Evolutionary conservation across 352 stramenopile species (phyloP).

Genomic region (Phytopythium chamaehyphon): DNA sequence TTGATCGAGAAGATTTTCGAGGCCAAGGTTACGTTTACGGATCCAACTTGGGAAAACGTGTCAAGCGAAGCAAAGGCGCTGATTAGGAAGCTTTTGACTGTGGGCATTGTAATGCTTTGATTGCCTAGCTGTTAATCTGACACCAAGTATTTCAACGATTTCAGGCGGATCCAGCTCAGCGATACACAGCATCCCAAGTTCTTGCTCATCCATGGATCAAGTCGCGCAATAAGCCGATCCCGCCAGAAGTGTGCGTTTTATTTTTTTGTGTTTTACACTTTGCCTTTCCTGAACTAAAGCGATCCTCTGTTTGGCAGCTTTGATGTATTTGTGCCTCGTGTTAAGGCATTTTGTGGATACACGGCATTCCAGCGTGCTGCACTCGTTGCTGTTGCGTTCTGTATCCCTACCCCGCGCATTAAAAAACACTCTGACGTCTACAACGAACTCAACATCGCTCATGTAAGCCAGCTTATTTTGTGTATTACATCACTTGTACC

Average conservation of each 20-base stretch:
- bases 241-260: conserved; percentile 33
- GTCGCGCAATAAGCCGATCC: conserved; percentile 31
- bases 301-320: conserved; percentile 19
- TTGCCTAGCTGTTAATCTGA: too few relatives aligned
- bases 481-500: background rate
- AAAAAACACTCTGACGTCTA: conserved; percentile 57
- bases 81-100: conserved; percentile 70
- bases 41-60: conserved; percentile 46
- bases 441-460: conserved; percentile 75
- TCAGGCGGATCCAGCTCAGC: conserved; percentile 40
- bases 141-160: background rate
- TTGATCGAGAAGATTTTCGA: conserved; percentile 74
- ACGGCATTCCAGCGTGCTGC: conserved; percentile 52
- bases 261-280: background rate
- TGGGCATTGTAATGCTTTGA: too few relatives aligned
- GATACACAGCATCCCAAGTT: conserved; percentile 62
- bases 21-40: conserved; percentile 48
- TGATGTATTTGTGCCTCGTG: conserved; percentile 56
- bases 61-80: conserved; percentile 65
- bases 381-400: conserved; percentile 69
- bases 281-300: background rate
- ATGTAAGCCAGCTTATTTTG: conserved; percentile 28
- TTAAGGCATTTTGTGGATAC: conserved; percentile 70
- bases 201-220: conserved; percentile 75
- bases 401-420: conserved; percentile 54